Conservation (phyloP, 768 basidiomycete species). For the Candolleomyces efflorescens region DNA sequence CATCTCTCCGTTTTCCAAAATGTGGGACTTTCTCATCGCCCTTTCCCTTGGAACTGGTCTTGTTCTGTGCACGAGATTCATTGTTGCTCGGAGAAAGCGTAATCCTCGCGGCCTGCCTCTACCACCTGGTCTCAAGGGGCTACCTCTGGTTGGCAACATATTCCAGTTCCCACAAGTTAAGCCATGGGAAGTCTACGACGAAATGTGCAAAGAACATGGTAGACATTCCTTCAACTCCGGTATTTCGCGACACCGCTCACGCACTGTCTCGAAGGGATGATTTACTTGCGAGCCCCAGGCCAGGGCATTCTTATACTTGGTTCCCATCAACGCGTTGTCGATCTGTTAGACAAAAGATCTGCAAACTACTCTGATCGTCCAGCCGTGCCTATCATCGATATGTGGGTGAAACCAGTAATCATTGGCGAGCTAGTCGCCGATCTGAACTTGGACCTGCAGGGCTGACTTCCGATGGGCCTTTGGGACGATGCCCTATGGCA, state of each 20-base stretch:
- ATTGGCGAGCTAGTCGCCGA: too few species aligned
- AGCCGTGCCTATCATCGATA: slow-evolving; percentile 5
- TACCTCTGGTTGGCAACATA: slow-evolving; percentile 18
- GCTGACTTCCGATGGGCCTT: slow-evolving; percentile 11
- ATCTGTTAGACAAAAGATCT: slow-evolving; percentile 15
- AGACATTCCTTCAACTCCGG: background rate
- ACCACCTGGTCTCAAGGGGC: slow-evolving; percentile 18
- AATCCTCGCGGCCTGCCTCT: slow-evolving; percentile 9
- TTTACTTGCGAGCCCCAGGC: slow-evolving; percentile 9
- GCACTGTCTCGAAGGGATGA: slow-evolving; percentile 3
- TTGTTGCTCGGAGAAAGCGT: background rate
- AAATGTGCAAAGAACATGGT: slow-evolving; percentile 19
- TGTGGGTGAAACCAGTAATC: background rate
- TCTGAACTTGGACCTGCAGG: background rate
- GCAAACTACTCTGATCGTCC: slow-evolving; percentile 22
- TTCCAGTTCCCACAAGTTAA: slow-evolving; percentile 14
- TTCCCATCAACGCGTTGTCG: slow-evolving; percentile 8
- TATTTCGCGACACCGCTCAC: background rate
- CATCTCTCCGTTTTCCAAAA: too few species aligned
- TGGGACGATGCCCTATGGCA: slow-evolving; percentile 18
- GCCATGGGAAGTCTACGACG: slow-evolving; percentile 18
- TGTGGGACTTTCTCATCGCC: too few species aligned
- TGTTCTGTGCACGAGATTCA: background rate
- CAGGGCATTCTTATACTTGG: slow-evolving; percentile 11
- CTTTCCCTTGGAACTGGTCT: too few species aligned